A percentile compares a stretch with the other conserved stretches of the same genome.
These are phyloP conservation scores for Elsinoe ampelina DNA, from an alignment of 2,329 filamentous ascomycete species.

Conservation along the genomic window DNA sequence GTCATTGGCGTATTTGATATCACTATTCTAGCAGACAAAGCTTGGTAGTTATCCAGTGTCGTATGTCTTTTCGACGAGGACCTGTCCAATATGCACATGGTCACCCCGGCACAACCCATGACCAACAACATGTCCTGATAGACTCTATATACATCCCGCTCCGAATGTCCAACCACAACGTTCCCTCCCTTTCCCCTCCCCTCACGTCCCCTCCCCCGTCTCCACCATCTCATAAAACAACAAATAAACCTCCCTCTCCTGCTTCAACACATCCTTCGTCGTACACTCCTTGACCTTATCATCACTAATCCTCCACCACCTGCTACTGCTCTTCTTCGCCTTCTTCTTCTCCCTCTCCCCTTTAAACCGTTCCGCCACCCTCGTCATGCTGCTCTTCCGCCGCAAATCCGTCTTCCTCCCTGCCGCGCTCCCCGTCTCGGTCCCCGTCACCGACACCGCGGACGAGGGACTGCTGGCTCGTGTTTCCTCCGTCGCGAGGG, in stretches of 20 bases:
- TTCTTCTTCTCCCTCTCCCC: conserved; percentile 13
- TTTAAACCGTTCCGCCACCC: conserved; percentile 8
- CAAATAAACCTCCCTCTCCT: conserved; percentile 94
- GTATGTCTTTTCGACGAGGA: too few species aligned
- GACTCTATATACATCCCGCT: too few species aligned
- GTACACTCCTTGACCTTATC: conserved; percentile 94
- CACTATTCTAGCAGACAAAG: too few species aligned
- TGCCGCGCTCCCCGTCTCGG: neutral
- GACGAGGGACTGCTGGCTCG: neutral
- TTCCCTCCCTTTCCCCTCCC: neutral
- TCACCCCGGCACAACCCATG: too few species aligned
- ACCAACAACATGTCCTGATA: too few species aligned
- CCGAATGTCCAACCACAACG: too few species aligned
- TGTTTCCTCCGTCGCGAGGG: neutral
- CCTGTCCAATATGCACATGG: too few species aligned
- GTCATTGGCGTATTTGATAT: too few species aligned
- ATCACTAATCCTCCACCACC: conserved; percentile 97
- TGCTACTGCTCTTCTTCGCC: conserved; percentile 52
- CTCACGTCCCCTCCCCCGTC: neutral
- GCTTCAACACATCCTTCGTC: conserved; percentile 78
- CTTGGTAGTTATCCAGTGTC: too few species aligned
- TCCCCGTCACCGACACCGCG: neutral
- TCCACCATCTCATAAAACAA: conserved; percentile 84
- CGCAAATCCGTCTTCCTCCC: conserved; percentile 1
- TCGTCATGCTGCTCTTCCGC: conserved; percentile 2